Evolutionary conservation across 2,329 filamentous ascomycete species (phyloP).

Genomic region (Colletotrichum filicis): DNA sequence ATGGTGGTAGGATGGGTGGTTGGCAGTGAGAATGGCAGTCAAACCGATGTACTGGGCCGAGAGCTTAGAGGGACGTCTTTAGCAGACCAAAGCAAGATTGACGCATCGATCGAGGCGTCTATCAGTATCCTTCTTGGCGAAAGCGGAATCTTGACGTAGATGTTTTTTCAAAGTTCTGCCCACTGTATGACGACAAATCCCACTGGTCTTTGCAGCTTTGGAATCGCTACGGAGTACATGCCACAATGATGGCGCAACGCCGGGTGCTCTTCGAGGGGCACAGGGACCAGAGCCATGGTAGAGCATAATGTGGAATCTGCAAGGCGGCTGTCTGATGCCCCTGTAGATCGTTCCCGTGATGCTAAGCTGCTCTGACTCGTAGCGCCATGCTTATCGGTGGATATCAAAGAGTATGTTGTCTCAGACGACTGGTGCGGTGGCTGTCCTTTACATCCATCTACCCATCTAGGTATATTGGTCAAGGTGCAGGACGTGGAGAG

Average conservation of each 20-base stretch:
- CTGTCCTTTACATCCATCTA: neutral
- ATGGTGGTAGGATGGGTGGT: neutral
- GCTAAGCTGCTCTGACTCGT: constrained; percentile 11
- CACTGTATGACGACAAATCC: neutral
- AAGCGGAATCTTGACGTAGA: neutral
- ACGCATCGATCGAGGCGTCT: neutral
- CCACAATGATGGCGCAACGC: constrained; percentile 5
- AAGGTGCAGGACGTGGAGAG: neutral
- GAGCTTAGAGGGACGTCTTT: neutral
- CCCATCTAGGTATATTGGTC: constrained; percentile 1
- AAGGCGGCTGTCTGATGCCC: constrained; percentile 21
- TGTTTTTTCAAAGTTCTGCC: neutral
- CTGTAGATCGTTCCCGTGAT: constrained; percentile 26
- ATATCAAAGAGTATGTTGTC: constrained; percentile 12
- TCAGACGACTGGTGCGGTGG: constrained; percentile 2
- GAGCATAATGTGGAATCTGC: constrained; percentile 16
- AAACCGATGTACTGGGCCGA: neutral
- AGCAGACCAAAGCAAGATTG: neutral
- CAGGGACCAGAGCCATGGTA: constrained; percentile 1
- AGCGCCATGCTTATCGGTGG: neutral
- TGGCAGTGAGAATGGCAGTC: neutral
- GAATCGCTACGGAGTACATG: neutral
- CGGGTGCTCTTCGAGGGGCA: neutral
- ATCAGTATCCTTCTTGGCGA: neutral
- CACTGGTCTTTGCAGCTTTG: neutral